Conservation (phyloP, 2,329 filamentous ascomycete genomes). For the Claviceps citrina region DNA sequence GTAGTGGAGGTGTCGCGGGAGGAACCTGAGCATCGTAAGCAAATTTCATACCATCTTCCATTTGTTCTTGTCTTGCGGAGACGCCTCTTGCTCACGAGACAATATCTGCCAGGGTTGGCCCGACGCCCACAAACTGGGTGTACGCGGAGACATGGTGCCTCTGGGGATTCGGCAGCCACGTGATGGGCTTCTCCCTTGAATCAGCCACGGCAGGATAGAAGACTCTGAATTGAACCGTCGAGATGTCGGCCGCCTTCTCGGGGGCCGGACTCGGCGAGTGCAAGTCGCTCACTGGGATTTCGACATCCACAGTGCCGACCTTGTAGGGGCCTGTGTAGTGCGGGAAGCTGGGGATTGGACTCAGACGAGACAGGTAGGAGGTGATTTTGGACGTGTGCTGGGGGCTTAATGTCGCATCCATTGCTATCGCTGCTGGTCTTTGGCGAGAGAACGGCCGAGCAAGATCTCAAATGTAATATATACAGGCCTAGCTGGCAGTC, state of each 20-base stretch:
- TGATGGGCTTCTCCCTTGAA: conserved; percentile 42
- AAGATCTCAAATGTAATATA: too few relatives aligned
- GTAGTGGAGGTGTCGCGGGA: conserved; percentile 59
- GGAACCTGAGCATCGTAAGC: conserved; percentile 34
- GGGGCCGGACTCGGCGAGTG: conserved; percentile 38
- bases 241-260: conserved; percentile 39
- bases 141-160: conserved; percentile 60
- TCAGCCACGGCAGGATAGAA: conserved; percentile 57
- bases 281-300: conserved; percentile 53
- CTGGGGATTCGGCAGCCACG: conserved; percentile 68
- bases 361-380: conserved; percentile 39
- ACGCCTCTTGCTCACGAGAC: conserved; percentile 40
- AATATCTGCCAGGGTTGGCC: conserved; percentile 39
- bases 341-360: conserved; percentile 57
- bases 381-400: conserved; percentile 24
- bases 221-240: conserved; percentile 65
- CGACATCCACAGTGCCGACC: conserved; percentile 67
- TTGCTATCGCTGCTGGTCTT: conserved; percentile 7
- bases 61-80: too few relatives aligned
- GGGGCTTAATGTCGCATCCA: too few relatives aligned
- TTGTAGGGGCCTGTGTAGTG: conserved; percentile 62
- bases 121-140: conserved; percentile 57
- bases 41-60: too few relatives aligned
- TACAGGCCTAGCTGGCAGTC: too few relatives aligned
- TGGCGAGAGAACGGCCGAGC: not conserved